A percentile compares a stretch with the other conserved stretches of the same genome.
Conservation (phyloP, 1,139 yeast genomes). For the Yamadazyma aaseri region DNA sequence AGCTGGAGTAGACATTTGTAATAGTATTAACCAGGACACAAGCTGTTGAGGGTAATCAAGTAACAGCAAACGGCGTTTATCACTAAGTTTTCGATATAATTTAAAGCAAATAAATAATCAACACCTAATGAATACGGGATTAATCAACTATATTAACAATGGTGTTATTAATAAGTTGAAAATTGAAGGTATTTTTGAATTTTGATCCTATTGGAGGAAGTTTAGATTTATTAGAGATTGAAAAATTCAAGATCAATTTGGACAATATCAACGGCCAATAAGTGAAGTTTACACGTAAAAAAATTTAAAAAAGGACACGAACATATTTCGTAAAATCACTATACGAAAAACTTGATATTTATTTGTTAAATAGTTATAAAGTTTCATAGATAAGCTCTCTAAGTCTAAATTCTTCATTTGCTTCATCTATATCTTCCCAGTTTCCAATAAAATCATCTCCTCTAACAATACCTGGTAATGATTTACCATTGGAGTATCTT, state of each 20-base stretch:
- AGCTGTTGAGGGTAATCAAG: not conserved
- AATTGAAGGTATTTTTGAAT: too few relatives aligned
- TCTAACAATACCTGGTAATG: constrained; percentile 87
- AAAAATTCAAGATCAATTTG: too few relatives aligned
- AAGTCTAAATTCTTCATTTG: constrained; percentile 77
- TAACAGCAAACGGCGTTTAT: constrained; percentile 2
- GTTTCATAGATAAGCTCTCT: constrained; percentile 57
- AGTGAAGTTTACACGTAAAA: too few relatives aligned
- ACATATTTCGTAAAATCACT: not conserved
- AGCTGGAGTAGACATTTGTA: constrained; percentile 56
- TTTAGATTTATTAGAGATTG: too few relatives aligned
- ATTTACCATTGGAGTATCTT: constrained; percentile 69
- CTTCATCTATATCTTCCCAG: constrained; percentile 78
- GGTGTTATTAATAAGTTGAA: too few relatives aligned
- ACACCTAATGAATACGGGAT: too few relatives aligned
- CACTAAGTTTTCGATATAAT: too few relatives aligned
- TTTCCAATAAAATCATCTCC: constrained; percentile 89
- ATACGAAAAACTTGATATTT: not conserved
- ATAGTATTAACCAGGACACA: constrained; percentile 1
- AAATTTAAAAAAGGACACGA: too few relatives aligned
- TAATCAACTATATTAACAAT: too few relatives aligned
- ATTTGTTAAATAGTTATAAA: constrained; percentile 20
- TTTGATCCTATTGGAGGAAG: too few relatives aligned
- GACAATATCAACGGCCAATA: too few relatives aligned
- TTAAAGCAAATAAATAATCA: too few relatives aligned